These are phyloP conservation scores for Beauveria brongniartii DNA, from an alignment of 2,329 filamentous ascomycete genomes.

Conservation along the genomic window DNA sequence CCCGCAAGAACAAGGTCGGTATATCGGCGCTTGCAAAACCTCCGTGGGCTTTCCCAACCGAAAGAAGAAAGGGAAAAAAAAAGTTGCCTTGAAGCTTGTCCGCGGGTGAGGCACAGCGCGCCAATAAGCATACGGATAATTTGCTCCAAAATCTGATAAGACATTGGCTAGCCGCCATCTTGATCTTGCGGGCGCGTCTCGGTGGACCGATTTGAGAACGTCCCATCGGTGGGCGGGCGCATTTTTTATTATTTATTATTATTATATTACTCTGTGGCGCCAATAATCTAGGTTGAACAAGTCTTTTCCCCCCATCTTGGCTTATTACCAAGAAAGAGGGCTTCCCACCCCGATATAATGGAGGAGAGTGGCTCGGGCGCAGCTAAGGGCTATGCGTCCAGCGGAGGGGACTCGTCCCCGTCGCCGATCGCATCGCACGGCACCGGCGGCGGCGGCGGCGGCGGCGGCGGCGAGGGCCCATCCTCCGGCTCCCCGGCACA, in stretches of 20 bases:
- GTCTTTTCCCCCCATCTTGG: no score
- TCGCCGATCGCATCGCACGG: not conserved
- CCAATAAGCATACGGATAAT: no score
- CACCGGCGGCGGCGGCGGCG: not conserved
- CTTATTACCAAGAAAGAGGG: not conserved
- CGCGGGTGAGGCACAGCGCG: no score
- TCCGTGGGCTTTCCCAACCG: not conserved
- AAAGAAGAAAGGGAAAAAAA: not conserved
- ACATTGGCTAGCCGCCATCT: not conserved
- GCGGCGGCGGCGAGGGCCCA: not conserved
- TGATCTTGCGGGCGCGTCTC: no score
- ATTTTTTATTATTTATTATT: not conserved
- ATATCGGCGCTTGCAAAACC: constrained; percentile 7
- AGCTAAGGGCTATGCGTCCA: not conserved
- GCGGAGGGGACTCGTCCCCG: not conserved
- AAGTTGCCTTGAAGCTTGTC: not conserved
- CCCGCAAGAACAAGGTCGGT: not conserved
- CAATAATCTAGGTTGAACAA: not conserved
- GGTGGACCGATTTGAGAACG: not conserved
- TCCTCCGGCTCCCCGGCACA: not conserved
- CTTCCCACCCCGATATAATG: not conserved
- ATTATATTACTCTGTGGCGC: not conserved
- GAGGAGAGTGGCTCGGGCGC: not conserved
- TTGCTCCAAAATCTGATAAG: no score
- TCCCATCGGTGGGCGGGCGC: not conserved